Evolutionary conservation across 108 stramenopile species (phyloP), one percentile per base, ranked within the genome.

Genomic region (Aurantiochytrium sp.): DNA sequence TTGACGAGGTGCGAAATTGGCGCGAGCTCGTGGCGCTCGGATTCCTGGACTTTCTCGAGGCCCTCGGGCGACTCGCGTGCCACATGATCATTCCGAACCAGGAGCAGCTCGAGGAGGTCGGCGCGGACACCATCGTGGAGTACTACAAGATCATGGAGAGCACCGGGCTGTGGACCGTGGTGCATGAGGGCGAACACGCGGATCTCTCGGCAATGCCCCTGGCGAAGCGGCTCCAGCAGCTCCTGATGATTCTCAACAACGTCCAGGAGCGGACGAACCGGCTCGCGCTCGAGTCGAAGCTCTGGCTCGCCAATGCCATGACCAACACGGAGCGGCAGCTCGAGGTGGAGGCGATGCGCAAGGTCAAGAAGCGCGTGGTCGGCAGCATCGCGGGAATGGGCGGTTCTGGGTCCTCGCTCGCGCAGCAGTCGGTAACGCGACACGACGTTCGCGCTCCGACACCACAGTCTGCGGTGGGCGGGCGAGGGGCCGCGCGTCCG

Each of bases 141-240:
- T 81, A 81, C 4, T 81, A 81, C 24, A 81, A 81, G 45, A 81
- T 81, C 30, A 81, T 81, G 73, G 73, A 81, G 73, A 81, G 73
- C 73, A 81, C 73, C 12, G 73, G 73, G 12, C 45, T 81, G 39
- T 81, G 73, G 73, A 41, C 30, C 6, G 45, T 81, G 0, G 45
- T 81, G 42, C 39, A 81, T 3, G 73, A 81, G 3, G 45, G 59
- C 1, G 27, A 65, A 12, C 15, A 24, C 24, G 59, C 73, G 42
- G 45, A 81, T 2, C 39, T 41, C 0, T 6, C 8, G 27, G 45
- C 39, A 42, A 41, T 48, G 39, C 73, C 73, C 10, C 73, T 81
- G 10, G n/a, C 39, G 10, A 21, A 6, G n/a, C 73, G 73, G 6
- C 73, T 81, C 17, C 10, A 41, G 32, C 73, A 81, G 73, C 45